Base-by-base conservation (phyloP, 2,329 filamentous ascomycete genomes). In the Aureobasidium sp. region DNA sequence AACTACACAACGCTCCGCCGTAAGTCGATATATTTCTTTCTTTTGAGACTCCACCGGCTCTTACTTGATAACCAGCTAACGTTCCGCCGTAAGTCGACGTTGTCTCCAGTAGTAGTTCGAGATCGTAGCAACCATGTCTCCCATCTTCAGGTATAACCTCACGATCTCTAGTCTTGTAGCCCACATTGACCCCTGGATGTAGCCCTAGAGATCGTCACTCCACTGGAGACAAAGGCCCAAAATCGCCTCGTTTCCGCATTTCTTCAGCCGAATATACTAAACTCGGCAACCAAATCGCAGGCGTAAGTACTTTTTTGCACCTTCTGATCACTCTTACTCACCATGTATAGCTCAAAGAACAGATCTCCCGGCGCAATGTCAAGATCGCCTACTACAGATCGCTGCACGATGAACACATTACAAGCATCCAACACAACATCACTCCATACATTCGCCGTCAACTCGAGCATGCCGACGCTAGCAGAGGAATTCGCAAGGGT, bases 131-230 rank as follows among this genome's bases (percentile, higher is more conserved):
- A 34, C 2, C 29, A 55, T 55, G 52, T 11, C 48, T 5, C 52
- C 52, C 34, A 15, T 34, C 39, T 34, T 44, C 16, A 55, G 39
- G 52, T 55, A 55, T 34, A 30, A 27, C 50, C 34, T 16, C 2
- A 30, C 34, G 27, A 27, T 30, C 52, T 25, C 10, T 32, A 4
- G 6, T 16, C 21, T 7, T 16, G 3, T 5, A 52, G 16, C 32
- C 15, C 11, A 27, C 4, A 29, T 29, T 16, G 11, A 52, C 32
- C 15, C 34, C 48, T 44, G 16, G 1, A 25, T 9, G 0, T 5
- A 55, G 52, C 37, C 52, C 39, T 9, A 44, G 34, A 55, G 52
- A 55, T 29, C 52, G 39, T n/a, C 36, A 55, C 54, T 58, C 30
- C 41, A 48, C 9, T 21, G 42, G 36, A 44, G 27, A 47, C 42